Evolutionary conservation across 352 stramenopile genomes (phyloP), one percentile per base, ranked within the genome.

Genomic region (Heterotrichella gracilis): DNA sequence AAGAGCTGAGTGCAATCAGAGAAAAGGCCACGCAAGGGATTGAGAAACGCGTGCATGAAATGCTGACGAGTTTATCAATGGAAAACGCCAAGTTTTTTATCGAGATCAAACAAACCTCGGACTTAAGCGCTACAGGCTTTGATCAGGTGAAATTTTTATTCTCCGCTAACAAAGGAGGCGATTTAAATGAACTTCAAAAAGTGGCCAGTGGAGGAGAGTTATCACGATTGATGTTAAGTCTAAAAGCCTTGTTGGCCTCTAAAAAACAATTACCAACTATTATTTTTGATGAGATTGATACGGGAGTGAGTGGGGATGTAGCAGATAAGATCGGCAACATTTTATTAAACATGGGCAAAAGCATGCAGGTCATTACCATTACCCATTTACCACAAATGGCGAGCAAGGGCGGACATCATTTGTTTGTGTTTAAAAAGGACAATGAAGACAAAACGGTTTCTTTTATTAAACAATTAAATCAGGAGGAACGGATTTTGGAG

Each of bases 231-330:
- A 53, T 53, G 32, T n/a, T 53, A 9, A 53, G 9, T 53, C n/a
- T 53, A 53, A 53, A 53, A 53, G 32, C 32, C 9, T n/a, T 53
- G 32, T 53, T 53, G 32, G 32, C 32, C 32, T 9, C 9, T n/a
- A 53, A 53, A 53, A 53, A 53, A n/a, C 32, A 53, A n/a, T n/a
- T 53, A n/a, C 32, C 32, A 53, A 53, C 32, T n/a, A 53, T 53
- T 53, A 53, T 53, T 17, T 53, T 53, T n/a, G 32, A 53, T n/a
- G 32, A 53, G n/a, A 53, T 53, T 53, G 32, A 53, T n/a, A 53
- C 32, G n/a, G 32, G 32, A 9, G 32, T 53, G 32, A 53, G 32
- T 53, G 32, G 32, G 9, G 32, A 53, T 53, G 32, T 53, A n/a
- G 32, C 32, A 9, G 32, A 53, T n/a, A 53, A 53, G 32, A 53